These are phyloP conservation scores for Pichia sorboxylosa DNA, from an alignment of 1,139 yeast species.

Conservation along the genomic window DNA sequence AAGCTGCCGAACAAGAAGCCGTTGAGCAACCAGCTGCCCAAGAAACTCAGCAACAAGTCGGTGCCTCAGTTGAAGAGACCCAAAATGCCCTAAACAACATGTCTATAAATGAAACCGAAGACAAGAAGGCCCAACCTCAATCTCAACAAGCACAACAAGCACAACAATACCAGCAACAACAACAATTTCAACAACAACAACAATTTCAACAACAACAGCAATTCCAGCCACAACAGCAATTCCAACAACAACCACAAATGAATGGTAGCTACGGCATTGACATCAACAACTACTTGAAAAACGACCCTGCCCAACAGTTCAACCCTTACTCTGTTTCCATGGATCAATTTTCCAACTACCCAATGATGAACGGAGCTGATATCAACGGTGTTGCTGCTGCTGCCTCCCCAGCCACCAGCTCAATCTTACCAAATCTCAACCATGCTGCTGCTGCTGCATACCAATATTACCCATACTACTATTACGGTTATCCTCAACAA, in stretches of 20 bases:
- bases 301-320: constrained; percentile 8
- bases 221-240: constrained; percentile 12
- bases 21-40: constrained; percentile 13
- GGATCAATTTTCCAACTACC: constrained; percentile 6
- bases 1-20: constrained; percentile 10
- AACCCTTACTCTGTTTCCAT: constrained; percentile 13
- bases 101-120: constrained; percentile 1
- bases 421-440: constrained; percentile 8
- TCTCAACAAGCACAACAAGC: constrained; percentile 11
- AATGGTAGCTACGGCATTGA: constrained; percentile 20
- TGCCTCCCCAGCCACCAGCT: constrained; percentile 9
- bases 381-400: constrained; percentile 4
- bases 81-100: constrained; percentile 1
- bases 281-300: constrained; percentile 20
- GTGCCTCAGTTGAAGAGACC: constrained; percentile 29
- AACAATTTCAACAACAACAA: constrained; percentile 10
- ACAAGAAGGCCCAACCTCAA: constrained; percentile 9
- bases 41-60: constrained; percentile 4
- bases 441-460: constrained; percentile 7
- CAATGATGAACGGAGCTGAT: constrained; percentile 3
- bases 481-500: constrained; percentile 9
- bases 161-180: constrained; percentile 9
- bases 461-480: constrained; percentile 8
- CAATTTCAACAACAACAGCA: constrained; percentile 3
- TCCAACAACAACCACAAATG: constrained; percentile 15